These are phyloP conservation scores for Eucommia ulmoides DNA, from an alignment of 257 asterid genomes.

Conservation along the genomic window DNA sequence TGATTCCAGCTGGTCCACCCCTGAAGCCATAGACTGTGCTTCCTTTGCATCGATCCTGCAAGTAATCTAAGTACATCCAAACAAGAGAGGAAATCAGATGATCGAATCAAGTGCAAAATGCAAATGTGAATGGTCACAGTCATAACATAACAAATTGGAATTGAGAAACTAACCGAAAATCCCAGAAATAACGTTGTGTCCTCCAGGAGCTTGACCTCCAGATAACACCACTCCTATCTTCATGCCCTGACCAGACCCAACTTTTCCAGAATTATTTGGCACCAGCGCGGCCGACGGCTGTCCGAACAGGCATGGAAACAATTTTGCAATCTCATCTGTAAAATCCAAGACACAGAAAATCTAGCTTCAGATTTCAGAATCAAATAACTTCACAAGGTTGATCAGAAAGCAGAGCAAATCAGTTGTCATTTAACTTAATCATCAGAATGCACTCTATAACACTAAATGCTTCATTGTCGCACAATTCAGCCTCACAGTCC, in stretches of 20 bases:
- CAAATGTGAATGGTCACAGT: no score
- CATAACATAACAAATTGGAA: no score
- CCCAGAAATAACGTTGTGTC: slow-evolving; percentile 96
- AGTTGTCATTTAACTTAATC: no score
- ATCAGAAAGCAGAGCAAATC: no score
- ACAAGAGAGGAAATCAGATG: no score
- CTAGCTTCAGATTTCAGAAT: no score
- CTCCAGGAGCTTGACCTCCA: slow-evolving; percentile 99
- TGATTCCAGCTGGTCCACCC: slow-evolving; percentile 98
- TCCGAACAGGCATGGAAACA: slow-evolving; percentile 75
- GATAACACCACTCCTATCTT: slow-evolving; percentile 18
- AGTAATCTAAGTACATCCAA: slow-evolving; percentile 78
- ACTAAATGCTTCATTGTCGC: no score
- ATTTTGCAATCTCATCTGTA: slow-evolving; percentile 83
- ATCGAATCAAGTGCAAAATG: no score
- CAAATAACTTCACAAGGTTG: no score
- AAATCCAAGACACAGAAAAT: no score
- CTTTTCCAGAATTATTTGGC: slow-evolving; percentile 34
- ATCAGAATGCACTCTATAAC: no score
- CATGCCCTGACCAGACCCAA: slow-evolving; percentile 1
- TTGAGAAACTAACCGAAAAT: slow-evolving; percentile 57
- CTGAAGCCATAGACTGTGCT: slow-evolving; percentile 88
- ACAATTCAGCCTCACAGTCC: no score
- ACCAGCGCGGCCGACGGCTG: slow-evolving; percentile 83
- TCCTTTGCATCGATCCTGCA: slow-evolving; percentile 83